Evolutionary conservation across 768 basidiomycete genomes (phyloP).

Genomic region (Psilocybe azurescens): DNA sequence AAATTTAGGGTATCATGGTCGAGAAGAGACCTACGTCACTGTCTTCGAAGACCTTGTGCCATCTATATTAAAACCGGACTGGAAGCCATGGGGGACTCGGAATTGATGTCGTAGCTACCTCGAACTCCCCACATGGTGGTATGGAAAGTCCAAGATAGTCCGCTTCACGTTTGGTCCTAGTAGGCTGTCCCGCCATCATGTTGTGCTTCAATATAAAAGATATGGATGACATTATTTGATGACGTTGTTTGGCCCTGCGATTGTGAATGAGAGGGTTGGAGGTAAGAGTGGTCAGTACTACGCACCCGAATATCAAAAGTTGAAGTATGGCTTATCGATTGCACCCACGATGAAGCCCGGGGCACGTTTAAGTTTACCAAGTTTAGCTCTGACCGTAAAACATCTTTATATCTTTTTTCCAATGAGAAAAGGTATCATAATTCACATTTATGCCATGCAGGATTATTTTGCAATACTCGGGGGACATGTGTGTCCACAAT

Average conservation of each 20-base stretch:
- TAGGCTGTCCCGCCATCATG: constrained; percentile 24
- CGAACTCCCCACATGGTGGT: constrained; percentile 27
- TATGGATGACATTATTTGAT: background rate
- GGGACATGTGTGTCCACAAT: too few relatives aligned
- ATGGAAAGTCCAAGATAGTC: constrained; percentile 26
- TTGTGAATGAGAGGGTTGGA: too few relatives aligned
- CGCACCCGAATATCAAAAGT: too few relatives aligned
- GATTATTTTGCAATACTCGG: background rate
- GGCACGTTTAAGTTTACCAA: too few relatives aligned
- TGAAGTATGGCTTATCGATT: too few relatives aligned
- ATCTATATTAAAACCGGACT: background rate
- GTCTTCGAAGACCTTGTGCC: constrained; percentile 25
- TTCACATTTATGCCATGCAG: too few relatives aligned
- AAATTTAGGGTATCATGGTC: too few relatives aligned
- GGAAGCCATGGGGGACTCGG: constrained; percentile 19
- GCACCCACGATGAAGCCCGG: too few relatives aligned
- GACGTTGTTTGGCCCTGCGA: too few relatives aligned
- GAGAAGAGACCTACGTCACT: constrained; percentile 9
- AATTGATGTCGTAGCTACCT: background rate
- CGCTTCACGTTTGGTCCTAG: constrained; percentile 19
- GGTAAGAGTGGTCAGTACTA: background rate
- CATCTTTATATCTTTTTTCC: too few relatives aligned
- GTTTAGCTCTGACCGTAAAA: too few relatives aligned
- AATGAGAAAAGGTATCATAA: too few relatives aligned
- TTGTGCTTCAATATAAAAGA: constrained; percentile 17